Base-by-base conservation (phyloP, 192 early-diverging fungal genomes). In the Martensiomyces pterosporus region DNA sequence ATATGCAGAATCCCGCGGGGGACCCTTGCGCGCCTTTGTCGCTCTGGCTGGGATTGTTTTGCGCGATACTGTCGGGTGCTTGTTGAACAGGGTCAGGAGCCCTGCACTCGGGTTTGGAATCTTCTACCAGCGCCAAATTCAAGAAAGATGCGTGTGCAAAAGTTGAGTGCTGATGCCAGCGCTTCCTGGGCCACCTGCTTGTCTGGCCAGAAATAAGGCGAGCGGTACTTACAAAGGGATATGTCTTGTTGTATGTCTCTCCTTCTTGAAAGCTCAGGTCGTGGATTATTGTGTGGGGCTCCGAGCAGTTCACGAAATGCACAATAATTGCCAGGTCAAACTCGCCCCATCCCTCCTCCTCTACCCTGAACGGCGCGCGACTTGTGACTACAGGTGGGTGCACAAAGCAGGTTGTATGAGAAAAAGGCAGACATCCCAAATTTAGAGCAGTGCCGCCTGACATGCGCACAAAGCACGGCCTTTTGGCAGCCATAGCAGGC, bases 311-410 rank as follows among this genome's bases (percentile, higher is more conserved):
- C 25, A 49, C 39, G 38, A 68, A 60, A 36, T 76, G 57, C 17
- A 76, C 60, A 26, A 58, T 34, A 23, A 70, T 45, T 2, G 50
- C 42, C n/a, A 76, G 50, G 50, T 69, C 66, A 26, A 76, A 76
- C 54, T 76, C 67, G 49, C 74, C 74, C 74, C 74, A 76, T 35
- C 74, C 74, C 25, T 60, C 54, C 48, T 76, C 61, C 41, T 57
- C 43, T 18, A 76, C 49, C 27, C 43, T 36, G 43, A 65, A 76
- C 18, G 74, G 74, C 43, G 62, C 48, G 12, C 44, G 57, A 10
- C 50, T 39, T 13, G 57, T 46, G 39, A 72, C 68, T 72, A 65
- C 41, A 43, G 10, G 12, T 7, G n/a, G 18, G 18, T 13, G 4
- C 14, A 22, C 2, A 23, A 47, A 47, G 24, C 29, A 47, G 3